Conservation (phyloP, 2,329 filamentous ascomycete species). For the Aspergillus sp. region DNA sequence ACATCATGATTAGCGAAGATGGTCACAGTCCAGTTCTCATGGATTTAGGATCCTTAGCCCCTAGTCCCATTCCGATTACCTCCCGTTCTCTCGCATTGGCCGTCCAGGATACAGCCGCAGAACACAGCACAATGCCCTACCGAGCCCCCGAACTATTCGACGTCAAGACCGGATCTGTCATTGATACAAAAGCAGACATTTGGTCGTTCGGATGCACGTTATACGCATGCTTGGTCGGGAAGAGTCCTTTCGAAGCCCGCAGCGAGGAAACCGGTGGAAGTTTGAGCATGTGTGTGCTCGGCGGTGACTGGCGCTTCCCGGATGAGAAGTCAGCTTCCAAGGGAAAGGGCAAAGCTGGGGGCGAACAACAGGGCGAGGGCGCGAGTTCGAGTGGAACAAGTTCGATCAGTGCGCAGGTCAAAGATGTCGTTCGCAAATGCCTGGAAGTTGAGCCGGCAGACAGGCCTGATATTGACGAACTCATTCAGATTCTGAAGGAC, state of each 20-base stretch:
- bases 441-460: conserved; percentile 80
- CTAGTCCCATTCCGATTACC: conserved; percentile 80
- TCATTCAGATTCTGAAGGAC: conserved; percentile 70
- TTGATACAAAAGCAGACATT: conserved; percentile 96
- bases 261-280: conserved; percentile 94
- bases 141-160: conserved; percentile 96
- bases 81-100: conserved; percentile 84
- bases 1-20: conserved; percentile 96
- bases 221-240: conserved; percentile 92
- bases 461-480: conserved; percentile 75
- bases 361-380: conserved; percentile 13
- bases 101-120: conserved; percentile 87
- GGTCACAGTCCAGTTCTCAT: conserved; percentile 87
- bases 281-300: conserved; percentile 82
- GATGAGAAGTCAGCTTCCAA: conserved; percentile 64
- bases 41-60: conserved; percentile 89
- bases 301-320: conserved; percentile 94
- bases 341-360: conserved; percentile 48
- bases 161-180: conserved; percentile 82
- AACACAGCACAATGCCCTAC: conserved; percentile 98
- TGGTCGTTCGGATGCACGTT: conserved; percentile 98
- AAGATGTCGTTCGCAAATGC: conserved; percentile 81
- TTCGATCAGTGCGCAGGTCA: conserved; percentile 70
- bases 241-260: conserved; percentile 92
- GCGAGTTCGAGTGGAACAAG: conserved; percentile 39